Percentiles rank a stretch among this genome's conserved stretches.
These are phyloP conservation scores for Dionaea muscipula DNA, from an alignment of 179 eudicot genomes.

Conservation along the genomic window DNA sequence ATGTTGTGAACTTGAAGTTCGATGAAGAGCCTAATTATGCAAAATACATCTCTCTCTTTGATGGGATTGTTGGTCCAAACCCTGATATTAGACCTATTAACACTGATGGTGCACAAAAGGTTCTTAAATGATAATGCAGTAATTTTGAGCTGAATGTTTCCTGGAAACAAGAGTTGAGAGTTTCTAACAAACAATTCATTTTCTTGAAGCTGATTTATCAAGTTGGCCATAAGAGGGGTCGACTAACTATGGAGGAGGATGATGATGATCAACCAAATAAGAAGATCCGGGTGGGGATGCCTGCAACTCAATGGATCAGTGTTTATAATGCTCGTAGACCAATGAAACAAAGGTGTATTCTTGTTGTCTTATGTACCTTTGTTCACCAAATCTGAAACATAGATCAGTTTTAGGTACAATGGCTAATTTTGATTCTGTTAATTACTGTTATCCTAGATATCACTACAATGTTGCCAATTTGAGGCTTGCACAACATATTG, in stretches of 20 bases:
- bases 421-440: neutral
- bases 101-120: constrained; percentile 97
- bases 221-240: constrained; percentile 92
- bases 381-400: neutral
- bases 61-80: constrained; percentile 88
- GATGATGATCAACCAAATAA: constrained; percentile 82
- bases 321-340: constrained; percentile 81
- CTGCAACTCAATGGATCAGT: constrained; percentile 95
- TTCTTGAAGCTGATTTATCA: constrained; percentile 62
- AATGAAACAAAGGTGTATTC: constrained; percentile 75
- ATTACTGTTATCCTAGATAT: constrained; percentile 32
- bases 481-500: constrained; percentile 65
- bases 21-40: constrained; percentile 93
- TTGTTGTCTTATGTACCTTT: neutral
- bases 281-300: constrained; percentile 88
- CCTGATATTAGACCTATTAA: constrained; percentile 81
- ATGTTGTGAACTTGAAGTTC: constrained; percentile 75
- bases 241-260: constrained; percentile 59
- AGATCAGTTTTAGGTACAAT: neutral
- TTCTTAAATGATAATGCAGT: constrained; percentile 8
- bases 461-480: constrained; percentile 74
- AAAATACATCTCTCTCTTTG: constrained; percentile 79
- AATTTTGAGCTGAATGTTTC: neutral
- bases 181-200: constrained; percentile 2
- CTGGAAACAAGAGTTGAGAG: neutral